These are phyloP conservation scores for Phanerodontia chrysosporium DNA, from an alignment of 768 basidiomycete species.

Conservation along the genomic window DNA sequence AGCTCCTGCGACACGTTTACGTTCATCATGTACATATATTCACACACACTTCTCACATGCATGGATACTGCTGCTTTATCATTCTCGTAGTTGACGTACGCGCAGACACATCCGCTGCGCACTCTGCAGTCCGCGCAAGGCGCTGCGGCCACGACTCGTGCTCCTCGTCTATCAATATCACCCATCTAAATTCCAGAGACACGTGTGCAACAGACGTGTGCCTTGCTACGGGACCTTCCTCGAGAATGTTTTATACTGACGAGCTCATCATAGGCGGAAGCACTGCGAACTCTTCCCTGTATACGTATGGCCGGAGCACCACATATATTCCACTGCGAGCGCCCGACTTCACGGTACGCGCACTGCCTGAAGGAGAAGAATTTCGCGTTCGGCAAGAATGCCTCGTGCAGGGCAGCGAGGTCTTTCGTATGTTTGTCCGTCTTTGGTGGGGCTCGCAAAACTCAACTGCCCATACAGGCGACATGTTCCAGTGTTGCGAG, in stretches of 20 bases:
- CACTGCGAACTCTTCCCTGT: too few relatives aligned
- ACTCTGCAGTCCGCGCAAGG: neutral
- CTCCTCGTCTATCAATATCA: neutral
- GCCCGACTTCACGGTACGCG: constrained; percentile 53
- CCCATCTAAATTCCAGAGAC: neutral
- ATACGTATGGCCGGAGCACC: neutral
- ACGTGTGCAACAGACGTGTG: neutral
- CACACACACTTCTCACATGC: constrained; percentile 14
- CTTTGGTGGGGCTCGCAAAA: neutral
- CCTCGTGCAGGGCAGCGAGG: constrained; percentile 47
- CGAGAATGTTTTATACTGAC: neutral
- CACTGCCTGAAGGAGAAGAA: constrained; percentile 43
- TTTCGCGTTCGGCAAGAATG: constrained; percentile 48
- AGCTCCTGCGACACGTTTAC: constrained; percentile 13
- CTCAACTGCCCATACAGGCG: constrained; percentile 33
- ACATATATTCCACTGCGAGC: constrained; percentile 35
- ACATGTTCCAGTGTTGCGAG: constrained; percentile 67
- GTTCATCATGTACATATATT: constrained; percentile 26
- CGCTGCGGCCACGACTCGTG: neutral
- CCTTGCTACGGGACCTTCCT: neutral
- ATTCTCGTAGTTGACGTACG: neutral
- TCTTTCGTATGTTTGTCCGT: constrained; percentile 49
- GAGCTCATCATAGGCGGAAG: too few relatives aligned
- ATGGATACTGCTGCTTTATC: constrained; percentile 10
- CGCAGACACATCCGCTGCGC: neutral